Conservation (phyloP, 768 basidiomycete genomes). For the Tulasnella sp. region DNA sequence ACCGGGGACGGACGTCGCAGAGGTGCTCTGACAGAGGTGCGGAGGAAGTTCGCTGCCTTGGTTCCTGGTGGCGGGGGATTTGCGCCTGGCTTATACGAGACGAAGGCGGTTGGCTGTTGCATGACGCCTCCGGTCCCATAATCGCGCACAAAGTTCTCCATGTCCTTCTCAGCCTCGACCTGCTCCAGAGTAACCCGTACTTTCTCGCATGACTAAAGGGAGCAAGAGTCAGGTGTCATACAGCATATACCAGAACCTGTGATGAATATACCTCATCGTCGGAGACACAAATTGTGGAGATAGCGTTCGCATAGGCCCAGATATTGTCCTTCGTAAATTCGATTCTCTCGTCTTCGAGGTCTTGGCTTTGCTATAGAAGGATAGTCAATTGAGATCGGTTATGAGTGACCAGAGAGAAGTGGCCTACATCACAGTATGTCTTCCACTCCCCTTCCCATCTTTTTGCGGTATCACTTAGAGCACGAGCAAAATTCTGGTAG, state of each 20-base stretch:
- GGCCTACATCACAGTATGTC: constrained; percentile 65
- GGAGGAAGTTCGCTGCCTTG: constrained; percentile 46
- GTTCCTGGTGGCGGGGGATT: constrained; percentile 42
- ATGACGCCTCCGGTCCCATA: constrained; percentile 84
- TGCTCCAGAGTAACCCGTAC: constrained; percentile 79
- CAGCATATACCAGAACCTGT: not conserved
- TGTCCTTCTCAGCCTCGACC: constrained; percentile 77
- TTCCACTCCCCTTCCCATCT: constrained; percentile 96
- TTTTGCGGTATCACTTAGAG: constrained; percentile 61
- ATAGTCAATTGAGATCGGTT: not conserved
- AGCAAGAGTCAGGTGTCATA: not conserved
- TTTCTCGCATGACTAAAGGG: constrained; percentile 74
- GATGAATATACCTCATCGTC: constrained; percentile 74
- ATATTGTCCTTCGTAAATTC: constrained; percentile 91
- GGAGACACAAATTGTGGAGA: constrained; percentile 89
- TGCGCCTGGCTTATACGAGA: constrained; percentile 52
- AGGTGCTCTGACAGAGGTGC: constrained; percentile 31
- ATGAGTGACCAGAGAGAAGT: not conserved
- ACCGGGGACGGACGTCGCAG: constrained; percentile 26
- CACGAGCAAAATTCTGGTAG: constrained; percentile 76
- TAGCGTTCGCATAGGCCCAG: constrained; percentile 92
- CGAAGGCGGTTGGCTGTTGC: constrained; percentile 77
- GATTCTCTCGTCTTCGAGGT: constrained; percentile 89
- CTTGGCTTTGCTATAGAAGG: constrained; percentile 57
- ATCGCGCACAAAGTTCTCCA: constrained; percentile 78